Base-by-base conservation (phyloP, 768 basidiomycete genomes). In the Mycena galopus region DNA sequence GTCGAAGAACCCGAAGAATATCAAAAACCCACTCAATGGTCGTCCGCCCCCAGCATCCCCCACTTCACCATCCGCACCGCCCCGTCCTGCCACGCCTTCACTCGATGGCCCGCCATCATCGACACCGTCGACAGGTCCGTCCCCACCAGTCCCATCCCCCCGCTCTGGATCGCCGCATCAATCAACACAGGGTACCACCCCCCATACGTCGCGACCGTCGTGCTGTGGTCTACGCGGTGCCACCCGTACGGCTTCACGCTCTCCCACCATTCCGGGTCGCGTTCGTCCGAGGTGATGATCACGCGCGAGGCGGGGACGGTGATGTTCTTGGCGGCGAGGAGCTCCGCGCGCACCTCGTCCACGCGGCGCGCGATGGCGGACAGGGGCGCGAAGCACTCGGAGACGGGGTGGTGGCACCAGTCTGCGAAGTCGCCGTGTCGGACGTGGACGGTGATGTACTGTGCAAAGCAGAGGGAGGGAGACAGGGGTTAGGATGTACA, bases 111-210 rank as follows among this genome's bases (percentile, higher is more conserved):
- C 1, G 87, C 85, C 29, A 89, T 59, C 33, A 86, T 65, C 25
- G 86, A 85, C 81, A 88, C 87, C 37, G 88, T 89, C 57, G 87
- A 88, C 50, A 77, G 65, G 25, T 84, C 79, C 10, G 87, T 88
- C n/a, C 88, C 88, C 4, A 89, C 84, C 56, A 89, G 82, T 16
- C 87, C 88, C n/a, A 80, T 73, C 11, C 81, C 87, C 47, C 76
- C 79, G 1, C 85, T 85, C 71, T 89, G 88, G 42, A 87, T 81
- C 23, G 86, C 85, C 9, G 86, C 84, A 67, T 89, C 88, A 23
- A 89, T 74, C 50, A 89, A 73, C 23, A 85, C 68, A 3, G 87
- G 85, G 72, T 87, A 85, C 71, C 86, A 87, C 35, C 60, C 58
- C 16, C 83, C 82, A 73, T 73, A 57, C 29, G 8, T 51, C 35